These are phyloP conservation scores for Pulicaria dysenterica DNA, from an alignment of 129 eudicot species.

Conservation along the genomic window DNA sequence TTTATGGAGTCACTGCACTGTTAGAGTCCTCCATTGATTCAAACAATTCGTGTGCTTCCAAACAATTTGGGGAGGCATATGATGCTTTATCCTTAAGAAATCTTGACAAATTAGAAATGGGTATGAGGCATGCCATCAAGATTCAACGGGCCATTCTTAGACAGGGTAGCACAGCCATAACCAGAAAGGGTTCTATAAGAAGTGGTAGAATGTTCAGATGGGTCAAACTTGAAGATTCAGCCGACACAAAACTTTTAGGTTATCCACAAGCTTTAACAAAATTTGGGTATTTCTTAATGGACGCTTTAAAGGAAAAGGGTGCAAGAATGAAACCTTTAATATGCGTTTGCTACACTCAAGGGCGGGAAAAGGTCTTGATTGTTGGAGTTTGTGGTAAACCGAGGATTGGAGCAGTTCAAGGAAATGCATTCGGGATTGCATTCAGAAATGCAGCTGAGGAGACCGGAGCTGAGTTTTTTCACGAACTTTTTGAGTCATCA, in stretches of 20 bases:
- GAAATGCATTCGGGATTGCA: slow-evolving; percentile 92
- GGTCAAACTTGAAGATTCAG: slow-evolving; percentile 94
- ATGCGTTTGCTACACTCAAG: slow-evolving; percentile 81
- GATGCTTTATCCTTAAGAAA: slow-evolving; percentile 83
- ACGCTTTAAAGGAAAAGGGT: slow-evolving; percentile 88
- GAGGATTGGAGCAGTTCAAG: slow-evolving; percentile 83
- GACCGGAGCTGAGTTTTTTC: slow-evolving; percentile 79
- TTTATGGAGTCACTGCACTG: slow-evolving; percentile 85
- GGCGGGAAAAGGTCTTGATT: slow-evolving; percentile 61
- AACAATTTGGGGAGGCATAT: slow-evolving; percentile 82
- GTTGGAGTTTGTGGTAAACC: slow-evolving; percentile 97
- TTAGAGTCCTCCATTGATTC: slow-evolving; percentile 73
- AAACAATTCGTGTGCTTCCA: slow-evolving; percentile 66
- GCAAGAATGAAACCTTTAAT: slow-evolving; percentile 91
- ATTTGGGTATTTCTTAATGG: slow-evolving; percentile 90
- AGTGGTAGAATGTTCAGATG: slow-evolving; percentile 92
- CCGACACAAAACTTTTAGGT: slow-evolving; percentile 71
- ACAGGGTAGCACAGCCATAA: slow-evolving; percentile 91
- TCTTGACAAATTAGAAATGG: slow-evolving; percentile 71
- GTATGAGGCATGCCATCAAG: slow-evolving; percentile 95
- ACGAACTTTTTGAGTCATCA: slow-evolving; percentile 93
- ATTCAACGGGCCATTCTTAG: slow-evolving; percentile 91
- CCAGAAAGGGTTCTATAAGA: slow-evolving; percentile 82
- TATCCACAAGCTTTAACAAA: slow-evolving; percentile 94
- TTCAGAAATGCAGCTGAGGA: slow-evolving; percentile 85